phyloP scores from a whole-genome alignment of 1,284 basidiomycete species.

The Moesziomyces sp. region DNA sequence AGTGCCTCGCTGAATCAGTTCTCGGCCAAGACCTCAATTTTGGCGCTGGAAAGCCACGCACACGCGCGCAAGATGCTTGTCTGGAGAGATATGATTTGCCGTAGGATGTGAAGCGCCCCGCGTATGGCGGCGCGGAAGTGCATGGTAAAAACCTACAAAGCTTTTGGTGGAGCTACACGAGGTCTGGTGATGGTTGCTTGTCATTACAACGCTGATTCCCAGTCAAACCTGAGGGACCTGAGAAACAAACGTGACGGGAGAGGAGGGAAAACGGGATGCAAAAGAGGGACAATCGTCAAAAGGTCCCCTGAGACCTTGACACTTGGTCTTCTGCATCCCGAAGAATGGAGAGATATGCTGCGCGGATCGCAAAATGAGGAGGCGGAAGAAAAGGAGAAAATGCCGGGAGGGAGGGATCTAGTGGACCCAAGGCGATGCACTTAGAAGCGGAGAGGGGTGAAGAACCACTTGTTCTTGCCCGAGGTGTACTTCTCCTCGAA shows the following conservation, averaged over 20 bases:
- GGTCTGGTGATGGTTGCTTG: conserved; percentile 20
- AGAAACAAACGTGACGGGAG: conserved; percentile 19
- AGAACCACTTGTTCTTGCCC: conserved; percentile 69
- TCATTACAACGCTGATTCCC: conserved; percentile 32
- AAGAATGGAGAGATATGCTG: conserved; percentile 10
- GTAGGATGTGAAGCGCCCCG: conserved; percentile 2
- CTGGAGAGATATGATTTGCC: conserved; percentile 29
- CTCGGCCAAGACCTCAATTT: no score
- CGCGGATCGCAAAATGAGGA: not conserved
- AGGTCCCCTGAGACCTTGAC: not conserved
- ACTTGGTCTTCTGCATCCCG: not conserved
- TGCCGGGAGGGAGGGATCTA: not conserved
- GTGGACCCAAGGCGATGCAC: not conserved
- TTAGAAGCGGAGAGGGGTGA: conserved; percentile 67
- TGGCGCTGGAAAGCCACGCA: not conserved
- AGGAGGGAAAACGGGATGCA: not conserved
- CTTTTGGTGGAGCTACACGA: conserved; percentile 28
- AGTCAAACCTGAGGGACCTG: conserved; percentile 34
- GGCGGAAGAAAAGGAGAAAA: conserved; percentile 9
- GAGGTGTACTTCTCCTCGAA: conserved; percentile 68
- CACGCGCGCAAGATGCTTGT: conserved; percentile 5
- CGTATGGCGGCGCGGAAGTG: not conserved
- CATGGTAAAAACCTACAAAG: conserved; percentile 7
- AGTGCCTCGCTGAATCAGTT: no score
- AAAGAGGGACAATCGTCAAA: not conserved